Percentiles rank a stretch among this genome's conserved stretches.
These are phyloP conservation scores for Maudiozyma humilis DNA, from an alignment of 1,139 yeast genomes.

Conservation along the genomic window DNA sequence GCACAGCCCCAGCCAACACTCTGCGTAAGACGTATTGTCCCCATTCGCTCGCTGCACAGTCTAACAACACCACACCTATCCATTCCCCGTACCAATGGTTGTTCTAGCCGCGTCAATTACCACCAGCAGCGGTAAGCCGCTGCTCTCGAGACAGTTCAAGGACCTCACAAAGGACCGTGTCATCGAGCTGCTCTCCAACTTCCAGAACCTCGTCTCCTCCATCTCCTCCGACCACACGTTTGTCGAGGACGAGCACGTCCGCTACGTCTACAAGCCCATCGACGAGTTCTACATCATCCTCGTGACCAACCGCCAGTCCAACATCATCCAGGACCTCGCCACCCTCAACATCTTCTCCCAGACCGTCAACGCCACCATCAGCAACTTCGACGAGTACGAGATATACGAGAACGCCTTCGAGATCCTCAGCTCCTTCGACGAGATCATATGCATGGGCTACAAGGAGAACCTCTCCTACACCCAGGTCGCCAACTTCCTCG, in stretches of 20 bases:
- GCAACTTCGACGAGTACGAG: constrained; percentile 74
- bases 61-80: too few relatives aligned
- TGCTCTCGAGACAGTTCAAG: constrained; percentile 85
- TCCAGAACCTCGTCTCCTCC: constrained; percentile 71
- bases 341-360: constrained; percentile 82
- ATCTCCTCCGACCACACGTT: constrained; percentile 81
- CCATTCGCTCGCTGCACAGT: too few relatives aligned
- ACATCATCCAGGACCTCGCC: constrained; percentile 89
- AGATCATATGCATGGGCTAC: constrained; percentile 81
- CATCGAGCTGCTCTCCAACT: constrained; percentile 75
- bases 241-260: constrained; percentile 84
- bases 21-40: too few relatives aligned
- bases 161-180: constrained; percentile 81
- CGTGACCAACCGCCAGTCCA: constrained; percentile 84
- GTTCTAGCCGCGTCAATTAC: constrained; percentile 93
- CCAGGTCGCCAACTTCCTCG: constrained; percentile 84
- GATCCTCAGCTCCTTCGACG: constrained; percentile 87
- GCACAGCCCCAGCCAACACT: too few relatives aligned
- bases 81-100: too few relatives aligned
- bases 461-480: constrained; percentile 75
- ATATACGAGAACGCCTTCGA: constrained; percentile 81
- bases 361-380: constrained; percentile 66
- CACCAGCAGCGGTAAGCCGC: constrained; percentile 90
- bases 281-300: constrained; percentile 90
- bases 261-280: constrained; percentile 92